These are phyloP conservation scores for Zea luxurians DNA, from an alignment of 176 grass and related monocot genomes.

Conservation along the genomic window DNA sequence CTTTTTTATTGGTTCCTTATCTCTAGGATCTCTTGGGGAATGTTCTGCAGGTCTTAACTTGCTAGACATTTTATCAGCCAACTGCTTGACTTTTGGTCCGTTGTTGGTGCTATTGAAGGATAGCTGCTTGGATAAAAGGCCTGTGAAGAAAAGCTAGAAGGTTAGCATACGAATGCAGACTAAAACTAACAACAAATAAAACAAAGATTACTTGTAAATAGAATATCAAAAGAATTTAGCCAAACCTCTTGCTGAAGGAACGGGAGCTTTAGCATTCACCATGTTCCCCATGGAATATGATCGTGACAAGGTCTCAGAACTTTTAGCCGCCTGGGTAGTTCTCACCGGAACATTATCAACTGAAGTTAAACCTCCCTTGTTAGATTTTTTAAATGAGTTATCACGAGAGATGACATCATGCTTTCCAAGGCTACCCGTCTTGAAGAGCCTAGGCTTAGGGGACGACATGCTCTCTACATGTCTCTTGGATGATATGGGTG, in stretches of 20 bases:
- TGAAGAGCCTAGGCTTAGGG: constrained; percentile 39
- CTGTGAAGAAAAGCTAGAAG: constrained; percentile 46
- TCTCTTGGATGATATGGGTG: constrained; percentile 58
- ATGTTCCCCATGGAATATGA: constrained; percentile 59
- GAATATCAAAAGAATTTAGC: constrained; percentile 24
- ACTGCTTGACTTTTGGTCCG: constrained; percentile 75
- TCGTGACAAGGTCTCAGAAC: constrained; percentile 51
- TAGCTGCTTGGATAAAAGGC: constrained; percentile 69
- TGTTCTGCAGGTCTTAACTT: constrained; percentile 55
- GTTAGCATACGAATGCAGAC: constrained; percentile 26
- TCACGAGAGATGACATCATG: constrained; percentile 39
- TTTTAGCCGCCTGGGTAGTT: constrained; percentile 42
- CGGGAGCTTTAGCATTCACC: constrained; percentile 54
- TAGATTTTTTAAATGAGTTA: constrained; percentile 56
- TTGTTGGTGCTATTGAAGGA: constrained; percentile 62
- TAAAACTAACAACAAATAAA: constrained; percentile 22
- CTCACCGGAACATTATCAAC: constrained; percentile 39
- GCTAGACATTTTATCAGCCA: constrained; percentile 46
- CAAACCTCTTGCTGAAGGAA: constrained; percentile 75
- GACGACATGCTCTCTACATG: constrained; percentile 30
- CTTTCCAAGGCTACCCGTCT: constrained; percentile 46
- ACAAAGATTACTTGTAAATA: constrained; percentile 18
- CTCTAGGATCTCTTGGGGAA: constrained; percentile 47
- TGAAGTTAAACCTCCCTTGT: constrained; percentile 38
- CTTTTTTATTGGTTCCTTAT: constrained; percentile 49